Evolutionary conservation across 805 yeast genomes (phyloP).

Genomic region (Barnettozyma sucrosica): DNA sequence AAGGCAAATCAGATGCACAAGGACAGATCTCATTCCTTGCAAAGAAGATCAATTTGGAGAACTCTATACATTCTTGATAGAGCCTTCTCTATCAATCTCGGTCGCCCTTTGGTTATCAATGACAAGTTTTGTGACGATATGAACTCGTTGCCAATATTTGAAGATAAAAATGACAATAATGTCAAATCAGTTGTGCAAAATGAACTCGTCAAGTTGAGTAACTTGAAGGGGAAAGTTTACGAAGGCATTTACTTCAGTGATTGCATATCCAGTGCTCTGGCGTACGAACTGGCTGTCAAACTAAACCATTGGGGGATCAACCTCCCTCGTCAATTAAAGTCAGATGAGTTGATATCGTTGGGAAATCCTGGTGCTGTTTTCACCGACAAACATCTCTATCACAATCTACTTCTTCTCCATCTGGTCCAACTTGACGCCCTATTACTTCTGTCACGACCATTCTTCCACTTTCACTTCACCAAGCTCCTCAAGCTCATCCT

Average conservation of each 20-base stretch:
- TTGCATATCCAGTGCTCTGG: constrained; percentile 21
- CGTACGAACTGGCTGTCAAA: constrained; percentile 28
- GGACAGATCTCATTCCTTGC: constrained; percentile 20
- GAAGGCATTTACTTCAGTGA: constrained; percentile 26
- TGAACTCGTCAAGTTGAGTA: constrained; percentile 24
- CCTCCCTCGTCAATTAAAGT: constrained; percentile 5
- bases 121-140: constrained; percentile 31
- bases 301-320: constrained; percentile 19
- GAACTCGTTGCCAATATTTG: constrained; percentile 10
- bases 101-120: constrained; percentile 29
- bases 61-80: constrained; percentile 27
- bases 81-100: constrained; percentile 27
- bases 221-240: constrained; percentile 27
- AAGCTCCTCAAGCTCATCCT: neutral
- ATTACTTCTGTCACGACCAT: constrained; percentile 31
- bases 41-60: constrained; percentile 27
- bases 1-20: constrained; percentile 27
- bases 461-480: constrained; percentile 26
- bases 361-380: neutral
- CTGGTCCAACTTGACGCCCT: constrained; percentile 29
- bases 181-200: constrained; percentile 21
- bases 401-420: constrained; percentile 26
- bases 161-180: constrained; percentile 8
- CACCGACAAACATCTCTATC: neutral
- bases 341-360: constrained; percentile 2